Evolutionary conservation across 108 stramenopile genomes (phyloP).

Genomic region (Nannochloropsis salina): DNA sequence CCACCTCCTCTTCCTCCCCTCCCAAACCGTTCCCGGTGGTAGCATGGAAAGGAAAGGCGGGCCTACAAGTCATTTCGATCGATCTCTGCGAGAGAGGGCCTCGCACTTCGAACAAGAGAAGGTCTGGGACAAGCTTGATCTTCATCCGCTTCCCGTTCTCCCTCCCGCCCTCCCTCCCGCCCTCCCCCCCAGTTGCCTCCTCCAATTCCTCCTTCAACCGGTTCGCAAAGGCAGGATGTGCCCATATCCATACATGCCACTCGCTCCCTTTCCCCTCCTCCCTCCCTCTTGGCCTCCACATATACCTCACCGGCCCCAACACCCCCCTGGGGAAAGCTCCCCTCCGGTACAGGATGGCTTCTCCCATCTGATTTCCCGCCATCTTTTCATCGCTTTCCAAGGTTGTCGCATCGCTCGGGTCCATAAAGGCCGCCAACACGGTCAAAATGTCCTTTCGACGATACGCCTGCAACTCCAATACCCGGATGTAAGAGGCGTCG

Average conservation of each 20-base stretch:
- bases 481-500: neutral
- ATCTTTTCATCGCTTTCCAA: neutral
- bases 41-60: neutral
- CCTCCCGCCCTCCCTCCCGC: neutral
- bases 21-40: neutral
- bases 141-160: neutral
- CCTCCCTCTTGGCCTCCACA: neutral
- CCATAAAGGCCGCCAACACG: neutral
- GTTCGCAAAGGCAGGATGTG: neutral
- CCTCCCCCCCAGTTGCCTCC: neutral
- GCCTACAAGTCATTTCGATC: too few species aligned
- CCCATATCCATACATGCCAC: neutral
- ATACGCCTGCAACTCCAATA: neutral
- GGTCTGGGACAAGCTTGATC: neutral
- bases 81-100: neutral
- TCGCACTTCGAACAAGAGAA: neutral
- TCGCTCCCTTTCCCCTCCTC: neutral
- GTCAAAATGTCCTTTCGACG: neutral
- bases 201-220: neutral
- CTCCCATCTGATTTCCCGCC: neutral
- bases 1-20: neutral
- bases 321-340: neutral
- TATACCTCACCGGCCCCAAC: neutral
- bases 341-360: neutral
- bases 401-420: neutral